Base-by-base conservation (phyloP, 768 basidiomycete genomes). In the Saitozyma podzolica region DNA sequence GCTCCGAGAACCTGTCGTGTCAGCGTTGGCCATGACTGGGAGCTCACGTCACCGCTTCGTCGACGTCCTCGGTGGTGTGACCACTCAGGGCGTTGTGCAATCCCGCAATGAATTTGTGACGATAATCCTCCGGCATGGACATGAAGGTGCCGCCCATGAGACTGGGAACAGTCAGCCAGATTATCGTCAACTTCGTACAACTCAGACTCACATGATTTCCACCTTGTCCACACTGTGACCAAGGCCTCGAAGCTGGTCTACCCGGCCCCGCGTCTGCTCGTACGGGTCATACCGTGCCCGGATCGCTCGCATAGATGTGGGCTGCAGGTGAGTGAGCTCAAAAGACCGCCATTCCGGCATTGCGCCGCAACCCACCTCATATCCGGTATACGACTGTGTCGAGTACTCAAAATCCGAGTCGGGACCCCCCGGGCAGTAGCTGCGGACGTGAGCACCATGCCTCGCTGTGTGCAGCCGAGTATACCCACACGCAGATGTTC, bases 341-440 rank as follows among this genome's bases (percentile, higher is more conserved):
- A 29, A 29, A 5, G 29, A 29, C 29, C 45, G 40, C 7, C 39
- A 19, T 40, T 20, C 17, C 14, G 6, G 49, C 10, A 13, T 17
- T 5, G 1, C 14, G 40, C 8, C 19, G 17, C 16, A 11, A 63
- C 77, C 50, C 54, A 79, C 78, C 73, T 81, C 80, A 63, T 81
- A 81, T 14, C 80, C 80, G 3, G 79, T 81, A 57, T 81, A 81
- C 2, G 77, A 79, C 59, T 81, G 96, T 8, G 96, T 99, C 68
- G 94, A 97, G 75, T 99, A 99, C 78, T 99, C 96, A 68, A 99
- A 99, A 80, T 99, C 96, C 0, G 96, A 98, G 80, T 99, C 96
- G 5, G 96, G 96, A 16, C 96, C 96, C 60, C 96, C 96, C 6
- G 96, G 96, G 76, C 96, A 99, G 78, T 98, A 97, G 43, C 92